These are phyloP conservation scores for Forsythia viridissima DNA, from an alignment of 257 asterid genomes.

Conservation along the genomic window DNA sequence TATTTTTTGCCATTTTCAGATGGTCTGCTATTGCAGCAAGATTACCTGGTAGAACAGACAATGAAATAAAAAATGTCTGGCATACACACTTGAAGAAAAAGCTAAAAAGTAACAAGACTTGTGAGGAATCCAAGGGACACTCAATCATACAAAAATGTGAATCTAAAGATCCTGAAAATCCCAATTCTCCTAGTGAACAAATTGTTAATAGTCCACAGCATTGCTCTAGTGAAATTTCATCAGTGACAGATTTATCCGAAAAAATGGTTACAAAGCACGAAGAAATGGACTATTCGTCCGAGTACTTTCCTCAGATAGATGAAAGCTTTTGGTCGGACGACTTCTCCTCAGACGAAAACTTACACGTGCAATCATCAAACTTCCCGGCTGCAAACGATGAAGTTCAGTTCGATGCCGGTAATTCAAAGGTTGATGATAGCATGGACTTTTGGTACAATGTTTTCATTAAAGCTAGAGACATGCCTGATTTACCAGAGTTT, in stretches of 20 bases:
- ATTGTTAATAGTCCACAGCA: conserved; percentile 35
- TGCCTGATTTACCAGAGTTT: conserved; percentile 70
- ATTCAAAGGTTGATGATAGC: conserved; percentile 41
- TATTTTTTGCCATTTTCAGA: conserved; percentile 36
- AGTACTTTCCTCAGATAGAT: conserved; percentile 49
- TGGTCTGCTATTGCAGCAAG: conserved; percentile 91
- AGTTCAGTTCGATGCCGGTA: conserved; percentile 18
- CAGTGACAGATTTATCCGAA: conserved; percentile 47
- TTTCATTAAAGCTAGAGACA: conserved; percentile 60
- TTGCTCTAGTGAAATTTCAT: conserved; percentile 62
- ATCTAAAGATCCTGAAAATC: conserved; percentile 24
- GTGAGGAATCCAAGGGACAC: conserved; percentile 42
- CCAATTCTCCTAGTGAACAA: background rate
- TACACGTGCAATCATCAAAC: background rate
- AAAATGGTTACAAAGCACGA: conserved; percentile 32
- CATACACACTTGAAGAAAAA: conserved; percentile 83
- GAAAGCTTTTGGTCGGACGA: conserved; percentile 76
- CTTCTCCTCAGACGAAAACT: conserved; percentile 23
- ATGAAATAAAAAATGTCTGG: conserved; percentile 90
- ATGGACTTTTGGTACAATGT: conserved; percentile 87
- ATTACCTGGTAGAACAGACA: conserved; percentile 87
- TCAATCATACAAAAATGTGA: conserved; percentile 23
- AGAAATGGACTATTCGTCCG: conserved; percentile 48
- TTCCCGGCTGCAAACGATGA: background rate
- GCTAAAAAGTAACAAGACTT: conserved; percentile 31